phyloP scores from a whole-genome alignment of 306 rosid species.

The Macrotyloma uniflorum region DNA sequence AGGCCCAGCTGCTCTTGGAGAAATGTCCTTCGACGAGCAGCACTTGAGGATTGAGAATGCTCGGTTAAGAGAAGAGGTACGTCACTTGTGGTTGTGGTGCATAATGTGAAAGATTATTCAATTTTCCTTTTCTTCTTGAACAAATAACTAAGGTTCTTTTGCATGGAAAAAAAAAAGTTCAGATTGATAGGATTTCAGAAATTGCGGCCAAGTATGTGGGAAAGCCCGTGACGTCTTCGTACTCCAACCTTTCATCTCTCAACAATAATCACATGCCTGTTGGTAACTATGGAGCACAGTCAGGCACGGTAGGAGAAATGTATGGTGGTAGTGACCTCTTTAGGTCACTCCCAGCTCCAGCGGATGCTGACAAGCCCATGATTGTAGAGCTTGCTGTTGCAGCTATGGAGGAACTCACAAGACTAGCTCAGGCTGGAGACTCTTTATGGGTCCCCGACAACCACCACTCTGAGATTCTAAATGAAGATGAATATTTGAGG shows the following conservation, averaged over 20 bases:
- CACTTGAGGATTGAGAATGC: constrained; percentile 87
- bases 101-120: neutral
- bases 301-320: constrained; percentile 73
- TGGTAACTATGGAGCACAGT: constrained; percentile 63
- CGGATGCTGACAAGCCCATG: constrained; percentile 74
- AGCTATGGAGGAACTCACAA: constrained; percentile 86
- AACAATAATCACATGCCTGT: constrained; percentile 31
- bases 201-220: constrained; percentile 85
- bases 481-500: constrained; percentile 74
- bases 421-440: constrained; percentile 66
- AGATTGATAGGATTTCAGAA: constrained; percentile 84
- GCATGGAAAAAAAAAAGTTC: neutral
- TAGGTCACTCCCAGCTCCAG: constrained; percentile 58
- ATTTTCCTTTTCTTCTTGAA: neutral
- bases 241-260: constrained; percentile 60
- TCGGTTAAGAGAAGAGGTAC: constrained; percentile 74
- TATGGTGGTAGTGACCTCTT: constrained; percentile 56
- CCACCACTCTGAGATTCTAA: constrained; percentile 51
- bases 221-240: constrained; percentile 64
- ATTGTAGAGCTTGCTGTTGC: constrained; percentile 90
- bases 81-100: neutral
- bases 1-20: constrained; percentile 73
- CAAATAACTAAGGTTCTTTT: neutral
- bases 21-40: constrained; percentile 92
- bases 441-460: constrained; percentile 65